phyloP scores from a whole-genome alignment of 164 flowering plant genomes.

The Cinnamomum chago region DNA sequence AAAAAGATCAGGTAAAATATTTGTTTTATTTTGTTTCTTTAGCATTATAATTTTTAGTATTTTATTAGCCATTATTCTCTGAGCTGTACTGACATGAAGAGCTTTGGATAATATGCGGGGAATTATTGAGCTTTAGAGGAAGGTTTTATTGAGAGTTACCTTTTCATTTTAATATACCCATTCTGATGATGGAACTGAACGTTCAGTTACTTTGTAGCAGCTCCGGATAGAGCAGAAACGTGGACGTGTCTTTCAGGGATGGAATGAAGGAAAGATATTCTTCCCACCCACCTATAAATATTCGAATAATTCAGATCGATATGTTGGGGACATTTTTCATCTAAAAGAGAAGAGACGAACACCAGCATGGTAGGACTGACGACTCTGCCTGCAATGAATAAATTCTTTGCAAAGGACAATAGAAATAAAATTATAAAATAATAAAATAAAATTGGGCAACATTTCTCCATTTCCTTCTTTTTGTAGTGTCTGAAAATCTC shows the following conservation, averaged over 20 bases:
- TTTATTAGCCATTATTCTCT: not conserved
- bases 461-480: not conserved
- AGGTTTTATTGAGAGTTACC: not conserved
- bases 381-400: not conserved
- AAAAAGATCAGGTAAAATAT: constrained; percentile 82
- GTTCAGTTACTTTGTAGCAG: constrained; percentile 32
- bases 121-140: not conserved
- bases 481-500: not conserved
- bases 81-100: not conserved
- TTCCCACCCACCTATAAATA: constrained; percentile 96
- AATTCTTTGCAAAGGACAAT: not conserved
- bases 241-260: constrained; percentile 72
- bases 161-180: not conserved
- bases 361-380: constrained; percentile 80
- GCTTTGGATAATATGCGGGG: not conserved
- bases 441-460: not conserved
- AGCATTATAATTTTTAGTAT: not conserved
- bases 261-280: constrained; percentile 85
- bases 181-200: constrained; percentile 14
- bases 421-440: too few species aligned
- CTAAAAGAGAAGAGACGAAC: constrained; percentile 90
- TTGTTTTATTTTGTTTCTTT: not conserved
- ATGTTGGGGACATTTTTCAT: constrained; percentile 81
- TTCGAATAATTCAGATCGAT: constrained; percentile 87
- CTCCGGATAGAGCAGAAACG: constrained; percentile 67